These are phyloP conservation scores for Colletotrichum sp. DNA, from an alignment of 2,329 filamentous ascomycete genomes.

Conservation along the genomic window DNA sequence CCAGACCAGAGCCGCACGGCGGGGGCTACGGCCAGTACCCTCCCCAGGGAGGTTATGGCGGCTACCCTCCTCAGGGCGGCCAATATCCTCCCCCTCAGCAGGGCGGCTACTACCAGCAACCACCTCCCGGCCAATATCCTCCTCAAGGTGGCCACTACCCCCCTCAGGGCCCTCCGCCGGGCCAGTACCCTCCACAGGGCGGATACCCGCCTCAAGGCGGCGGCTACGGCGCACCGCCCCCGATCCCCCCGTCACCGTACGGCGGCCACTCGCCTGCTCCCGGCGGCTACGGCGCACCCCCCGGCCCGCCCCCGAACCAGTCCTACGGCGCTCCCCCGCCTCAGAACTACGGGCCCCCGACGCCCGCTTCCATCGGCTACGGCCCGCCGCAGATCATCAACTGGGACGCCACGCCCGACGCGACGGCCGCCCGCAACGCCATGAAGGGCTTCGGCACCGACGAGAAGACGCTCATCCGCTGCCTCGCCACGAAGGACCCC, in stretches of 20 bases:
- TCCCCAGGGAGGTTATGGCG: slow-evolving; percentile 28
- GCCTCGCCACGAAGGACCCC: slow-evolving; percentile 76
- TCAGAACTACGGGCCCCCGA: slow-evolving; percentile 40
- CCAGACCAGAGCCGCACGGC: slow-evolving; percentile 21
- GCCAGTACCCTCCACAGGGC: slow-evolving; percentile 38
- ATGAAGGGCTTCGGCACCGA: slow-evolving; percentile 97
- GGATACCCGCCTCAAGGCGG: slow-evolving; percentile 39
- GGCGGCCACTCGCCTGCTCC: slow-evolving; percentile 28
- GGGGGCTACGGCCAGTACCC: slow-evolving; percentile 45
- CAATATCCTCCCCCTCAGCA: slow-evolving; percentile 44
- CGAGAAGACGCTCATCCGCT: slow-evolving; percentile 75
- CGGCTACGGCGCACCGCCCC: slow-evolving; percentile 41
- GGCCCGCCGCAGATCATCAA: slow-evolving; percentile 71
- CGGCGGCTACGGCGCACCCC: slow-evolving; percentile 28
- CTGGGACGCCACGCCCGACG: slow-evolving; percentile 72
- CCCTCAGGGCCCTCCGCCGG: slow-evolving; percentile 32
- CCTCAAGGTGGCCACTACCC: slow-evolving; percentile 40
- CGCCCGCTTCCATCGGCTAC: slow-evolving; percentile 76
- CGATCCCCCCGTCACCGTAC: slow-evolving; percentile 31
- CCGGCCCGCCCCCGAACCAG: slow-evolving; percentile 23
- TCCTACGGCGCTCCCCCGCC: slow-evolving; percentile 43
- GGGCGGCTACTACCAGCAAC: slow-evolving; percentile 38
- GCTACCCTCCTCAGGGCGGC: slow-evolving; percentile 37
- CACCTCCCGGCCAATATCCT: slow-evolving; percentile 37
- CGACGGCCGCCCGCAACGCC: slow-evolving; percentile 74